Conservation (phyloP, 1,139 yeast genomes). For the Blastobotrys malaysiensis region DNA sequence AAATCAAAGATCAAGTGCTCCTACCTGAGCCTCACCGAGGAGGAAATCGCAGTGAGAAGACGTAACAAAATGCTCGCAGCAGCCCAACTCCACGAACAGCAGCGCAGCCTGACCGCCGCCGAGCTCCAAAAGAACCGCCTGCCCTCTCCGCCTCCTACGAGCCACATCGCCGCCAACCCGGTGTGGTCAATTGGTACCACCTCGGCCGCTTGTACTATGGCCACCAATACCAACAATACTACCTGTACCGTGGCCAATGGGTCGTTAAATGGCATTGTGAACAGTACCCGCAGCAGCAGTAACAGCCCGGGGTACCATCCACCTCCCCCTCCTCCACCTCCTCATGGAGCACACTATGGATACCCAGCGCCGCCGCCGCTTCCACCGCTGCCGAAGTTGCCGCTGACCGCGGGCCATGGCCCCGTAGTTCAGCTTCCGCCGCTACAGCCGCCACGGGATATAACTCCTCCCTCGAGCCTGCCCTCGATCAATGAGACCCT, state of each 20-base stretch:
- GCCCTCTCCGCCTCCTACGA: neutral
- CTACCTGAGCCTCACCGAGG: slow-evolving; percentile 24
- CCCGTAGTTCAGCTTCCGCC: slow-evolving; percentile 11
- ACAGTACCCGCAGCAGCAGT: neutral
- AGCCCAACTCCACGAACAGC: slow-evolving; percentile 10
- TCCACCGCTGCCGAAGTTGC: neutral
- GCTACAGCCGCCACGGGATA: slow-evolving; percentile 1
- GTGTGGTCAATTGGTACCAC: neutral
- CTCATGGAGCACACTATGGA: neutral
- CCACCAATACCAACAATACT: neutral
- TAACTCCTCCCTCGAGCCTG: slow-evolving; percentile 1
- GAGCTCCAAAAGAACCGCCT: neutral
- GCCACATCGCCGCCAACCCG: neutral
- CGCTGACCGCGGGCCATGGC: slow-evolving; percentile 1
- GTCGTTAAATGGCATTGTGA: neutral
- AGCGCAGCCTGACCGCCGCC: neutral
- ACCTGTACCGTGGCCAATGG: too few relatives aligned
- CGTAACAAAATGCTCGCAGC: slow-evolving; percentile 2
- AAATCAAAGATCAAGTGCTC: slow-evolving; percentile 44
- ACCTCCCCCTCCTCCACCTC: neutral
- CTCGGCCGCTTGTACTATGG: neutral
- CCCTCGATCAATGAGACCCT: slow-evolving; percentile 11
- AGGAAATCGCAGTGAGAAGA: slow-evolving; percentile 20
- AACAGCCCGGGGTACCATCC: neutral
- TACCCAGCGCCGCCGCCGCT: neutral